Evolutionary conservation across 352 stramenopile species (phyloP).

Genomic region (Pseudoperonospora humuli): DNA sequence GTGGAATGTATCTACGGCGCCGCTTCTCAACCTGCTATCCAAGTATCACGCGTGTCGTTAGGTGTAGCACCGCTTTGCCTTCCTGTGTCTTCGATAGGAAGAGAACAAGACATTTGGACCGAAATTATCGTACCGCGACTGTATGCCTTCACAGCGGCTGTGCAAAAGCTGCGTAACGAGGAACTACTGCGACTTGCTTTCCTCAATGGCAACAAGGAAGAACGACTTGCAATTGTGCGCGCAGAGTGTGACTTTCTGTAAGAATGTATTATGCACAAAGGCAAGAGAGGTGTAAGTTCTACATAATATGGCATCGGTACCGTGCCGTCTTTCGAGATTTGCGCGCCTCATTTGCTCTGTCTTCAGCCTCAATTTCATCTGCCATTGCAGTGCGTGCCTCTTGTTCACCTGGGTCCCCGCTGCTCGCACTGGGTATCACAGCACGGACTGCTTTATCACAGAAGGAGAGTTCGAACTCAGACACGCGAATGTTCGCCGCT

Average conservation of each 20-base stretch:
- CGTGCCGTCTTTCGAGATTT: constrained; percentile 23
- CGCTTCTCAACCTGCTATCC: constrained; percentile 28
- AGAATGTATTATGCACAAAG: constrained; percentile 9
- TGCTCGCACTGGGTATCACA: constrained; percentile 35
- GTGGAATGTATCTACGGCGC: constrained; percentile 59
- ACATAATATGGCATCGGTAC: constrained; percentile 33
- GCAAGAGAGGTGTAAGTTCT: neutral
- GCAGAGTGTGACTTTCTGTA: constrained; percentile 52
- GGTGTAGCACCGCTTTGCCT: constrained; percentile 32
- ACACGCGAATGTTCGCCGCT: constrained; percentile 62
- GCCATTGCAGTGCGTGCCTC: constrained; percentile 60
- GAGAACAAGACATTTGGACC: constrained; percentile 38
- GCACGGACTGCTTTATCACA: constrained; percentile 61
- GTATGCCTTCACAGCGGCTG: constrained; percentile 37
- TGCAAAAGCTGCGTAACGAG: constrained; percentile 42
- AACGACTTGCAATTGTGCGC: constrained; percentile 40
- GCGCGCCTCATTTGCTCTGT: constrained; percentile 39
- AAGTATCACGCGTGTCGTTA: constrained; percentile 46
- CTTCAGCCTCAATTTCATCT: constrained; percentile 65
- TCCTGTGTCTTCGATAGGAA: constrained; percentile 5
- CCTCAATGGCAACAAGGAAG: constrained; percentile 40
- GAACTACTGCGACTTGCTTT: constrained; percentile 51
- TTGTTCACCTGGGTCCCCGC: constrained; percentile 12
- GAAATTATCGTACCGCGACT: constrained; percentile 55
- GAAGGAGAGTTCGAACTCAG: constrained; percentile 75